Conservation (phyloP, 2,329 filamentous ascomycete genomes). For the Pseudopyrenochaeta lycopersici region DNA sequence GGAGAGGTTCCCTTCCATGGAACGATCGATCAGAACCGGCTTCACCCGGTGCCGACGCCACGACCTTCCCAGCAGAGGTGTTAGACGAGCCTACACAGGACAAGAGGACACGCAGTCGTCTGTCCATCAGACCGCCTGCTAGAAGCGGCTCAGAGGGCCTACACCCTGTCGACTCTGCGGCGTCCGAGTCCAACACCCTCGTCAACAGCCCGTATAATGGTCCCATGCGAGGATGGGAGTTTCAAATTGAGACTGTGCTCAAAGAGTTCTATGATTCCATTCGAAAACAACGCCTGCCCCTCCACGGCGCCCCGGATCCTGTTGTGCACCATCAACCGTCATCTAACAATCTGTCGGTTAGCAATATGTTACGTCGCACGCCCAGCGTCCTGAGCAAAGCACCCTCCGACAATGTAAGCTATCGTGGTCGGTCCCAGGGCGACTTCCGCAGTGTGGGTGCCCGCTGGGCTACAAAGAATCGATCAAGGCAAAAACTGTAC, state of each 20-base stretch:
- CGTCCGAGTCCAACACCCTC: conserved; percentile 73
- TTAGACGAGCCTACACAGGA: conserved; percentile 47
- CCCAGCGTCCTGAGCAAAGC: conserved; percentile 94
- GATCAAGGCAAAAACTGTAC: conserved; percentile 80
- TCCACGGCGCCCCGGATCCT: conserved; percentile 74
- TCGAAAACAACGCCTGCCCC: conserved; percentile 82
- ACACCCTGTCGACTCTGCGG: conserved; percentile 45
- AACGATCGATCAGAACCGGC: conserved; percentile 46
- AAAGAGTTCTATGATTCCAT: conserved; percentile 94
- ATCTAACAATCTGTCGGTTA: conserved; percentile 72
- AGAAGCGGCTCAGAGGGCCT: conserved; percentile 48
- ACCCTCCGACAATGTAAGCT: conserved; percentile 80
- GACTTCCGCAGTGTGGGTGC: conserved; percentile 71
- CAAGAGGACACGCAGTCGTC: conserved; percentile 49
- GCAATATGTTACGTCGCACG: conserved; percentile 78
- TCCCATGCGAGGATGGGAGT: conserved; percentile 81
- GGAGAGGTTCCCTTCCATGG: conserved; percentile 47
- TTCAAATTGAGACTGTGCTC: conserved; percentile 86
- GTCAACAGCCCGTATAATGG: conserved; percentile 82
- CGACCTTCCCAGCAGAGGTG: conserved; percentile 36
- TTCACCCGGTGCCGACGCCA: conserved; percentile 40
- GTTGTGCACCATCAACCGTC: conserved; percentile 57
- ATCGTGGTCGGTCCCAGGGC: conserved; percentile 72
- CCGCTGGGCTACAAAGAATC: conserved; percentile 85
- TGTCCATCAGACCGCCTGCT: conserved; percentile 53